Evolutionary conservation across 1,139 yeast species (phyloP), one percentile per base, ranked within the genome.

Genomic region (Casaregolazyma suthepensis): DNA sequence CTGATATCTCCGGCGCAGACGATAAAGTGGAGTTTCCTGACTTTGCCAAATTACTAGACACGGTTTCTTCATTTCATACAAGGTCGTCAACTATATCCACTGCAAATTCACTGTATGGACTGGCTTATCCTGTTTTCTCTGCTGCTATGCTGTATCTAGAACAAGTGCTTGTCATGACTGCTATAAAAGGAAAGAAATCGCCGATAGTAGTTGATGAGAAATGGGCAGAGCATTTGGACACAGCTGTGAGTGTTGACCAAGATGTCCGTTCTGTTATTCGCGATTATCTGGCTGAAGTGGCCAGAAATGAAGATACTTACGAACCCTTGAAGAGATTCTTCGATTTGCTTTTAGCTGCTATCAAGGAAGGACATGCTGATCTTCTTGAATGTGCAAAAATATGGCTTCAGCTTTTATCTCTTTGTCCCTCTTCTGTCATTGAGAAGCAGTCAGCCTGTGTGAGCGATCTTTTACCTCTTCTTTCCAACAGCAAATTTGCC

Each of bases 151-250:
- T 55, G 19, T 70, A 66, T 53, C 52, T 69, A 13, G 69, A 74
- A 17, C 81, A 82, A 57, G 74, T 82, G 7, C 66, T 89, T 38
- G 82, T 85, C 0, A 83, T 87, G 80, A 80, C 85, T 58, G 78
- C 94, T 0, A 71, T 81, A 1, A 62, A 66, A 9, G 79, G 75
- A 0, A 71, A 76, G 23, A 64, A 71, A 1, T 83, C 93, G 0
- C 83, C 84, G 2, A 66, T 87, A 52, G 79, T 79, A 0, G 70
- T 78, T 19, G 96, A 88, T 66, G 87, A 83, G 59, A 84, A 86
- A 50, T 90, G 96, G 96, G 74, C 75, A 3, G 71, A 79, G 0
- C 76, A 93, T 62, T 65, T 87, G 26, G 90, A 85, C n/a, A 86
- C 82, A 54, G 88, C 94, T 0, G 55, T 87, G 5, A 85, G 81